Evolutionary conservation across 805 yeast genomes (phyloP), one percentile per base, ranked within the genome.

Genomic region (Ogataea paraovalis): DNA sequence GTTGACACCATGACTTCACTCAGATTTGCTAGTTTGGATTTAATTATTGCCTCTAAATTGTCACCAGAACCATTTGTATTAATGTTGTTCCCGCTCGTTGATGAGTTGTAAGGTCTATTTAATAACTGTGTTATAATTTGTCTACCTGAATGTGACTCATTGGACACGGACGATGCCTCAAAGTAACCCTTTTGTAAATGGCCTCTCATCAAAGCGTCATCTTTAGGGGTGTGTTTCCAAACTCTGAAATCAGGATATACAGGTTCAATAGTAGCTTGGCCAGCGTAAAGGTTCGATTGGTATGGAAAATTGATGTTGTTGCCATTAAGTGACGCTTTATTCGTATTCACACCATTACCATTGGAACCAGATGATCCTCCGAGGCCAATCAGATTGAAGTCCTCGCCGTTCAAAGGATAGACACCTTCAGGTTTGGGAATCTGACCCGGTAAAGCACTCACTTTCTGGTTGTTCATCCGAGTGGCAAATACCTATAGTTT

Each of bases 91-190:
- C 33, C 34, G 16, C 25, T 27, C 27, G 50, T 43, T 18, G 65
- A 51, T 67, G 71, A 44, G 60, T 60, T 10, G 14, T 13, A 30
- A 12, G 34, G 30, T 66, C 50, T 42, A 41, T 60, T 57, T 10
- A 67, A 50, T 8, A 60, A 43, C 38, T 72, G 71, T 16, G 71
- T 69, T 54, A 81, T 67, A 18, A 82, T 67, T 52, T 78, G 80
- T 43, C 89, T 69, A 1, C 89, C 91, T 0, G 88, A 77, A 42
- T 83, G 79, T 43, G 83, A 76, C 63, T 88, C 96, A 59, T 84
- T 80, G 33, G 73, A 61, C 1, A 83, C 87, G 20, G 64, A 64
- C 2, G 90, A 83, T 1, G 80, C 67, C 56, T 86, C 89, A 48
- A 74, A 75, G 54, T 75, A 81, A 7, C 96, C 96, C 56, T 84